Base-by-base conservation (phyloP, 352 stramenopile species). In the Phytophthora citrophthora region DNA sequence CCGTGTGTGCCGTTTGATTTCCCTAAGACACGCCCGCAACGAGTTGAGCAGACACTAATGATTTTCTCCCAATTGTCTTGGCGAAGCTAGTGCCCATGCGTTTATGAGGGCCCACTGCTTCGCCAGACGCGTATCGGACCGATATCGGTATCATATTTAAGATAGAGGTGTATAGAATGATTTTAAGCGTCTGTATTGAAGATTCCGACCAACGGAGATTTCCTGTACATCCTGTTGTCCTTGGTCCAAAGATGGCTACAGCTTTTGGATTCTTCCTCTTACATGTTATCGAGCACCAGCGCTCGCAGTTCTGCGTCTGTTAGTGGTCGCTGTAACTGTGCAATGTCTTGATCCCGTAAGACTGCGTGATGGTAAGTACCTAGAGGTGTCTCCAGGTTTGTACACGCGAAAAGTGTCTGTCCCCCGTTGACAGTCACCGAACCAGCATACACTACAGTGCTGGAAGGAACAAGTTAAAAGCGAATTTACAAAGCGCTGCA, bases 321-420 rank as follows among this genome's bases (percentile, higher is more conserved):
- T 4, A 93, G 31, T 31, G 38, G 38, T 10, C 53, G 70, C 48
- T 89, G 72, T 2, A 92, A 46, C 18, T 88, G 68, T 2, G 74
- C 68, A 7, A 93, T 47, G 39, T 93, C 84, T 16, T 69, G 53
- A 15, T 80, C 71, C 39, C 83, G 79, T 34, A 94, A 38, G 6
- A 93, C 72, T 1, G 83, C 84, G 52, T 80, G 74, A 26, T 66
- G 64, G 54, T 93, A 94, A 16, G 63, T 81, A 2, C 86, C 86
- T 6, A 95, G 62, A 15, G 86, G 84, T 32, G 84, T 93, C 8
- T 65, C 51, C 10, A 95, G 71, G 49, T 85, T 76, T 15, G 64
- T 70, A 29, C 70, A 76, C 1, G 65, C 86, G 23, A 93, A 86
- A 27, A 94, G 74, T 38, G 73, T 88, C 53, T 94, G 86, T 2